These are phyloP conservation scores for Zanthoxylum bungeanum DNA, from an alignment of 345 rosid species.

Conservation along the genomic window DNA sequence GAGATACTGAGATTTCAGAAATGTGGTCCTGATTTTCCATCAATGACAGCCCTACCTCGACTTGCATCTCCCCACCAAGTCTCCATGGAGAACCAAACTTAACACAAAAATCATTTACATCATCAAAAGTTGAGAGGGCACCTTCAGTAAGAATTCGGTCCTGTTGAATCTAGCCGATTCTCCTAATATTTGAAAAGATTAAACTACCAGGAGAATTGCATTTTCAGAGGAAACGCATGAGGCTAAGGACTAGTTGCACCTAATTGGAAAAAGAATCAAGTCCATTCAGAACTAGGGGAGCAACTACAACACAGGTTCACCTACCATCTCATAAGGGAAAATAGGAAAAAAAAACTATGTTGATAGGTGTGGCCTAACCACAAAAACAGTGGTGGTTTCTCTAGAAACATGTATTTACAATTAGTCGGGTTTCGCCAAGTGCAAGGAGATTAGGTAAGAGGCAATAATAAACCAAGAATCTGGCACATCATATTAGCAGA, in stretches of 20 bases:
- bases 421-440: neutral
- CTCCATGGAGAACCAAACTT: conserved; percentile 34
- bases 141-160: conserved; percentile 13
- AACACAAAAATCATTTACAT: conserved; percentile 21
- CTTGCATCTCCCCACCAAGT: conserved; percentile 39
- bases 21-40: conserved; percentile 35
- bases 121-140: conserved; percentile 14
- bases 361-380: no score
- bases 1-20: conserved; percentile 32
- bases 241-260: neutral
- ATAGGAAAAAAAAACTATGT: neutral
- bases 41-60: conserved; percentile 61
- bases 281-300: neutral
- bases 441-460: neutral
- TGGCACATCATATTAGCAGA: neutral
- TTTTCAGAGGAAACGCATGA: no score
- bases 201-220: no score
- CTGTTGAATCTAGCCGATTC: conserved; percentile 24
- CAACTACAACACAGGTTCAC: neutral
- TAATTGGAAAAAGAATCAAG: no score
- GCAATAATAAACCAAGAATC: neutral
- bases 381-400: neutral
- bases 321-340: neutral
- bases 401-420: neutral
- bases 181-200: conserved; percentile 1